A percentile compares a stretch with the other conserved stretches of the same genome.
These are phyloP conservation scores for Pascua guehoae DNA, from an alignment of 1,284 basidiomycete species.

Conservation along the genomic window DNA sequence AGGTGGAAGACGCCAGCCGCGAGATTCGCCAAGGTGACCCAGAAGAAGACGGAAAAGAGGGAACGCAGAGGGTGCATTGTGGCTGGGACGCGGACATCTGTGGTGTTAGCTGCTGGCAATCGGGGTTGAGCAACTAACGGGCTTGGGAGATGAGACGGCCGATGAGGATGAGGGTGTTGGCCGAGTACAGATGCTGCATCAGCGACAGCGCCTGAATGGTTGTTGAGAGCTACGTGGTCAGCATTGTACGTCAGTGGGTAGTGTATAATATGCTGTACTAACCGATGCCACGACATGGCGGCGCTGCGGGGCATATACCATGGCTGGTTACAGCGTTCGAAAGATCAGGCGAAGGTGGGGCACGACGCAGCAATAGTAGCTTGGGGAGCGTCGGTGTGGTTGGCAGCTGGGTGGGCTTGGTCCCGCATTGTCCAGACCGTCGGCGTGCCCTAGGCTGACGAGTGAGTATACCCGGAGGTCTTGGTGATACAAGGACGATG, in stretches of 20 bases:
- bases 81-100: conserved; percentile 35
- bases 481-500: too few relatives aligned
- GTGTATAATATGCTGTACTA: conserved; percentile 5
- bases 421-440: too few relatives aligned
- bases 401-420: too few relatives aligned
- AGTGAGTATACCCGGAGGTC: too few relatives aligned
- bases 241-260: neutral
- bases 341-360: neutral
- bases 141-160: conserved; percentile 34
- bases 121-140: conserved; percentile 26
- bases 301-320: conserved; percentile 41
- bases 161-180: conserved; percentile 39
- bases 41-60: conserved; percentile 26
- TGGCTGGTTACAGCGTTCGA: conserved; percentile 4
- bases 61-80: conserved; percentile 37
- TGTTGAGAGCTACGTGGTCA: conserved; percentile 27
- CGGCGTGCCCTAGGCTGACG: too few relatives aligned
- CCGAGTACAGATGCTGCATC: conserved; percentile 42
- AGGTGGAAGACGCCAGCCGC: conserved; percentile 35
- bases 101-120: neutral
- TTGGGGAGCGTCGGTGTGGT: too few relatives aligned
- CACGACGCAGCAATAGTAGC: too few relatives aligned
- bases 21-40: conserved; percentile 31
- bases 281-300: conserved; percentile 43
- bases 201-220: conserved; percentile 33